These are phyloP conservation scores for Phialophora verrucosa DNA, from an alignment of 2,329 filamentous ascomycete genomes.

Conservation along the genomic window DNA sequence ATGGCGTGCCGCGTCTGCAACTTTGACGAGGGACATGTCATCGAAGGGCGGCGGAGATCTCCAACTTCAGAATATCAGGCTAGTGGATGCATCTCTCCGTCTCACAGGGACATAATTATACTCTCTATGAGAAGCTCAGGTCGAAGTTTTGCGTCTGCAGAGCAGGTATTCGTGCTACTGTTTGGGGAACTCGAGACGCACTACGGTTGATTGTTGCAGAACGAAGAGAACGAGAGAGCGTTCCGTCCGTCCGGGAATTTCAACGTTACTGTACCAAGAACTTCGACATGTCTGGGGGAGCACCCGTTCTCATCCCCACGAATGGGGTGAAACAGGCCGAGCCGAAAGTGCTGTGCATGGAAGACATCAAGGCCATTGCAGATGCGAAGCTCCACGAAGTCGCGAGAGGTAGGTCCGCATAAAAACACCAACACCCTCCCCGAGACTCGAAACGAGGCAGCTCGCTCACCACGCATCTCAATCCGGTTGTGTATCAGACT, in stretches of 20 bases:
- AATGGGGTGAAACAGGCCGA: conserved; percentile 19
- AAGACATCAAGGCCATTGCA: conserved; percentile 30
- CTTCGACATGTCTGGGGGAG: conserved; percentile 18
- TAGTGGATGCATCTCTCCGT: background rate
- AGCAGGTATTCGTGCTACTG: background rate
- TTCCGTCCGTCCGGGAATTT: background rate
- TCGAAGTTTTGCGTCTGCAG: background rate
- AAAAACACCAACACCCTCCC: background rate
- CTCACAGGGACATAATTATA: background rate
- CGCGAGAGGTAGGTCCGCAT: conserved; percentile 25
- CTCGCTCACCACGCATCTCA: background rate
- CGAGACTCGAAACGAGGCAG: background rate
- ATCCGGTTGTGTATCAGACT: conserved; percentile 22
- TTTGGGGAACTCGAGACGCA: no score
- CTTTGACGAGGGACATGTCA: conserved; percentile 1
- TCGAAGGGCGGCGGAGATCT: conserved; percentile 13
- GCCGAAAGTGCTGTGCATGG: conserved; percentile 23
- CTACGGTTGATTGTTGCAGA: background rate
- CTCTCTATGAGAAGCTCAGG: background rate
- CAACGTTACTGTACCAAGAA: background rate
- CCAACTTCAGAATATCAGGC: background rate
- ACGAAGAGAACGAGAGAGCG: background rate
- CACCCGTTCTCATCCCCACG: conserved; percentile 19
- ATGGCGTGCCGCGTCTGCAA: background rate
- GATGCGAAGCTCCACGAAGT: conserved; percentile 24